Percentiles rank a stretch among this genome's conserved stretches.
phyloP scores from a whole-genome alignment of 768 basidiomycete species.

The Serendipita vermifera region DNA sequence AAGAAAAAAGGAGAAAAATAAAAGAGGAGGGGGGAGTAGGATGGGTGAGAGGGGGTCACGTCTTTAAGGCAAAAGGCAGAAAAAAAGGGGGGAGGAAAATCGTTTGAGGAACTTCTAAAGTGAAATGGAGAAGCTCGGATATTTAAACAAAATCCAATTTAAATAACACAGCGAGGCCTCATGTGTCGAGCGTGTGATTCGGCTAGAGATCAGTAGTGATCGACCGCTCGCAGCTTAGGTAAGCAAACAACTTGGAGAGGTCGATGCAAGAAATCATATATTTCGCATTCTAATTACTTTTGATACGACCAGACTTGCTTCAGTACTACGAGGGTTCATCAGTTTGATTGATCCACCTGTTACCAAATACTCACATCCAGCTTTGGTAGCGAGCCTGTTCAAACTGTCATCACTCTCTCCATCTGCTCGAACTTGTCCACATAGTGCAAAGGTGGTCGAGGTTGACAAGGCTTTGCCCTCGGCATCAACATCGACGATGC shows the following conservation, averaged over 20 bases:
- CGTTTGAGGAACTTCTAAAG: neutral
- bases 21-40: neutral
- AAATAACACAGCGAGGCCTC: neutral
- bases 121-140: too few relatives aligned
- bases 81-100: neutral
- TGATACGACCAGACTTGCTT: slow-evolving; percentile 93
- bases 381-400: slow-evolving; percentile 91
- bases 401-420: slow-evolving; percentile 95
- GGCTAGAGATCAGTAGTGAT: too few relatives aligned
- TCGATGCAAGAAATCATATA: too few relatives aligned
- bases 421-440: slow-evolving; percentile 84
- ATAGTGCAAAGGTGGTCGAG: slow-evolving; percentile 86
- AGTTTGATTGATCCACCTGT: neutral
- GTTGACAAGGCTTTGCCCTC: slow-evolving; percentile 66
- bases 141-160: too few relatives aligned
- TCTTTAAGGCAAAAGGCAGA: neutral
- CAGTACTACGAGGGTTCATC: slow-evolving; percentile 46
- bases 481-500: slow-evolving; percentile 86
- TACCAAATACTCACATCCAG: slow-evolving; percentile 60
- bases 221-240: too few relatives aligned
- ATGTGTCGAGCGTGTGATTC: neutral
- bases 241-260: too few relatives aligned
- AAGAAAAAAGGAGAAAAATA: neutral
- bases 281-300: too few relatives aligned
- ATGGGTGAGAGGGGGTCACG: neutral